A percentile compares a stretch with the other conserved stretches of the same genome.
These are phyloP conservation scores for Meredithiella fracta DNA, from an alignment of 2,329 filamentous ascomycete genomes.

Conservation along the genomic window DNA sequence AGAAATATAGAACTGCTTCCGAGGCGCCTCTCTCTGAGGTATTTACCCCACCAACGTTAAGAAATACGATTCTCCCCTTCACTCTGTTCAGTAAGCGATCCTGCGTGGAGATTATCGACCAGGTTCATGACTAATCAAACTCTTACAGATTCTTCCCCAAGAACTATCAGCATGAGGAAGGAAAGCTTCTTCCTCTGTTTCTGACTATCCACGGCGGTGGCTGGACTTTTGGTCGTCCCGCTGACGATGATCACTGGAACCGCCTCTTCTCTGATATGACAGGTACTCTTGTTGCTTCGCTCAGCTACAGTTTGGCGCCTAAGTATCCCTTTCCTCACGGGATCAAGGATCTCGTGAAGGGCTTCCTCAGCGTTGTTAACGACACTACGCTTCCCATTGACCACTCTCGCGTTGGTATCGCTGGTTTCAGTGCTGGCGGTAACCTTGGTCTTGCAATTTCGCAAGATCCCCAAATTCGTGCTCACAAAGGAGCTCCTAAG, in stretches of 20 bases:
- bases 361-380: slow-evolving; percentile 26
- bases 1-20: not conserved
- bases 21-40: not conserved
- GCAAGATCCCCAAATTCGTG: slow-evolving; percentile 24
- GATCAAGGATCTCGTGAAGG: slow-evolving; percentile 29
- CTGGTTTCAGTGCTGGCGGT: slow-evolving; percentile 35
- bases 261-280: slow-evolving; percentile 25
- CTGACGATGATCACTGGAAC: slow-evolving; percentile 32
- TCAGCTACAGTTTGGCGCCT: slow-evolving; percentile 35
- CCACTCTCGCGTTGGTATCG: slow-evolving; percentile 24
- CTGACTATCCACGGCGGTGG: slow-evolving; percentile 37
- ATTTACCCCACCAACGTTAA: slow-evolving; percentile 3
- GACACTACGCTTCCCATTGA: slow-evolving; percentile 32
- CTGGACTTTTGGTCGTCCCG: slow-evolving; percentile 28
- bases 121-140: not conserved
- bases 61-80: slow-evolving; percentile 11
- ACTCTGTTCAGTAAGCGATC: slow-evolving; percentile 11
- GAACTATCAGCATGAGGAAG: slow-evolving; percentile 20
- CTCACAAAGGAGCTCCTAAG: slow-evolving; percentile 15
- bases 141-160: slow-evolving; percentile 26
- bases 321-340: slow-evolving; percentile 27
- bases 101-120: not conserved
- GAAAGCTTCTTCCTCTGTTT: slow-evolving; percentile 25
- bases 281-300: slow-evolving; percentile 28
- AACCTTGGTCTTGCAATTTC: slow-evolving; percentile 29